Conservation (phyloP, 2,329 filamentous ascomycete genomes). For the Calonectria leucothoes region DNA sequence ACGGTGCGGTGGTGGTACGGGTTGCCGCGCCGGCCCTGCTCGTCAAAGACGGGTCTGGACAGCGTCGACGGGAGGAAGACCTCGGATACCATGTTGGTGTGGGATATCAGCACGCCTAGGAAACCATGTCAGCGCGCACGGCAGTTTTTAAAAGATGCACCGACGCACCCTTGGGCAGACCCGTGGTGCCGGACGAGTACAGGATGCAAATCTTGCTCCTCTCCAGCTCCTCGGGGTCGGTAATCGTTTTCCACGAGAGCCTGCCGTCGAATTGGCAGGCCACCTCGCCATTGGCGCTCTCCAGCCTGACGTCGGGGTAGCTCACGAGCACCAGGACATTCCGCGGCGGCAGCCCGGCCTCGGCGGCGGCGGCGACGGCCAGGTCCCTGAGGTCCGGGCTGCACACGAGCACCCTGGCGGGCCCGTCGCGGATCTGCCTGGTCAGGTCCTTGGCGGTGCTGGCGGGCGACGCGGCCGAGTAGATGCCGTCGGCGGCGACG, state of each 20-base stretch:
- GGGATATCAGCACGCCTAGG: constrained; percentile 55
- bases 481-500: constrained; percentile 69
- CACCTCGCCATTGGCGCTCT: constrained; percentile 38
- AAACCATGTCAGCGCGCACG: not conserved
- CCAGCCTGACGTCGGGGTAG: constrained; percentile 40
- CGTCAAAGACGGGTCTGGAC: constrained; percentile 43
- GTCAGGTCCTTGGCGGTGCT: constrained; percentile 63
- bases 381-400: constrained; percentile 60
- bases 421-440: constrained; percentile 55
- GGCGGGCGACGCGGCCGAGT: constrained; percentile 64
- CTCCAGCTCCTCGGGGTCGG: constrained; percentile 57
- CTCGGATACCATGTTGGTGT: constrained; percentile 56
- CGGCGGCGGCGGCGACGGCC: constrained; percentile 60
- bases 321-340: constrained; percentile 65
- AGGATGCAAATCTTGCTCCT: constrained; percentile 55
- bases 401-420: constrained; percentile 55
- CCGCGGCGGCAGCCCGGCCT: constrained; percentile 54
- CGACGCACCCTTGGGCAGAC: constrained; percentile 55
- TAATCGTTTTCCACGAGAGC: constrained; percentile 66
- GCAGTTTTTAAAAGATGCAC: not conserved
- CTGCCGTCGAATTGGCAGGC: constrained; percentile 46
- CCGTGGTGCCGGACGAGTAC: constrained; percentile 63
- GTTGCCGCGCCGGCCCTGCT: constrained; percentile 37
- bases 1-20: constrained; percentile 48
- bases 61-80: constrained; percentile 45